Percentiles rank a stretch among this genome's conserved stretches.
phyloP scores from a whole-genome alignment of 2,329 filamentous ascomycete genomes.

The Metarhizium sp. region DNA sequence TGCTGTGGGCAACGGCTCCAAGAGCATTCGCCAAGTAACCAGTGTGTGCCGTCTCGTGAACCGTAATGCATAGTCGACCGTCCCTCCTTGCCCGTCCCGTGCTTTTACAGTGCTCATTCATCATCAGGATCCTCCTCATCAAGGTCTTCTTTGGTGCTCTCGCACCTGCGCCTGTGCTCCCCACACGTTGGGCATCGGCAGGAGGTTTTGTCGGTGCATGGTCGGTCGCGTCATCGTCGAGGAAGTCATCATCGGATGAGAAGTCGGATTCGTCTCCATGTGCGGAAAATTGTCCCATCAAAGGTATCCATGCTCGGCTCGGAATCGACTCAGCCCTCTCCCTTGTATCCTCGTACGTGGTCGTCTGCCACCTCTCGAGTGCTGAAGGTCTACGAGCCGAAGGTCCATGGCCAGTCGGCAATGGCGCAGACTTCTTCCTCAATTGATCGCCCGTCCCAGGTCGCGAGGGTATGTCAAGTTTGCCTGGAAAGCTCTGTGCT shows the following conservation, averaged over 20 bases:
- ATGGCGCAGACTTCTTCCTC: conserved; percentile 2
- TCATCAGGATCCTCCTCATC: conserved; percentile 1
- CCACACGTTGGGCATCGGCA: not conserved
- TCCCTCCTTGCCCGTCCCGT: conserved; percentile 58
- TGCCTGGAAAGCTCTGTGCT: not conserved
- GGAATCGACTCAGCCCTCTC: conserved; percentile 6
- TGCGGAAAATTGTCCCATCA: not conserved
- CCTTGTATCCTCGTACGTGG: not conserved
- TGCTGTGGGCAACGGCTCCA: conserved; percentile 47
- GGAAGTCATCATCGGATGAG: not conserved
- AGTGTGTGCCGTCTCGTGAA: conserved; percentile 59
- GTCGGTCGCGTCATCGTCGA: not conserved
- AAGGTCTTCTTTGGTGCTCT: not conserved
- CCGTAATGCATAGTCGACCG: conserved; percentile 61
- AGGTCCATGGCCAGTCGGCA: not conserved
- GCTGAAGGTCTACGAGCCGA: not conserved
- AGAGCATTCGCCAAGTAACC: conserved; percentile 68
- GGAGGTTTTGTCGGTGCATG: not conserved
- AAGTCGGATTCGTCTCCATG: conserved; percentile 1
- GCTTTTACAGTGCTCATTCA: conserved; percentile 54
- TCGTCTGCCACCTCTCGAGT: conserved; percentile 7
- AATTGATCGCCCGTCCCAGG: not conserved
- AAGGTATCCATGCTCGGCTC: conserved; percentile 7
- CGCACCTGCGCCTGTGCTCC: not conserved
- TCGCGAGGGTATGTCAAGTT: not conserved